Evolutionary conservation across 371 early-diverging fungal species (phyloP).

Genomic region (Actinomucor elegans): DNA sequence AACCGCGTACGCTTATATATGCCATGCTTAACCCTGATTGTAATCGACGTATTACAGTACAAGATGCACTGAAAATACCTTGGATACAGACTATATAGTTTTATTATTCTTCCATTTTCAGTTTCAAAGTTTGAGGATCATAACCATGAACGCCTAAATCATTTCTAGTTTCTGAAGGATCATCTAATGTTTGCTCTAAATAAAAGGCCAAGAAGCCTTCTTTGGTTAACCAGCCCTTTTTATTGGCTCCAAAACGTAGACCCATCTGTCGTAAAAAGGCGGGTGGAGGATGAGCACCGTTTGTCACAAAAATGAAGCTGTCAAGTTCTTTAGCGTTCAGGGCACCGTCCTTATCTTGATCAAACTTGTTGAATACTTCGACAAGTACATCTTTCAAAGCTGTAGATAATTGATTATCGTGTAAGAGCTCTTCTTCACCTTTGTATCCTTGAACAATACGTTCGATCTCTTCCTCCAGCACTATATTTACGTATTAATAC

Average conservation of each 20-base stretch:
- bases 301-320: slow-evolving; percentile 49
- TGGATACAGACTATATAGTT: slow-evolving; percentile 58
- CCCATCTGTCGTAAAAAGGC: slow-evolving; percentile 56
- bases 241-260: slow-evolving; percentile 45
- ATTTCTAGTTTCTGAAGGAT: slow-evolving; percentile 55
- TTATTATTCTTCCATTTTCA: slow-evolving; percentile 26
- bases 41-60: slow-evolving; percentile 60
- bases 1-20: slow-evolving; percentile 61
- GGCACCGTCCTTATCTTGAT: slow-evolving; percentile 46
- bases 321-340: slow-evolving; percentile 43
- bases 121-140: slow-evolving; percentile 39
- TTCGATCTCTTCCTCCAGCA: slow-evolving; percentile 47
- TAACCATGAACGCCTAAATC: slow-evolving; percentile 55
- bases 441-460: slow-evolving; percentile 44
- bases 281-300: slow-evolving; percentile 50
- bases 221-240: slow-evolving; percentile 48
- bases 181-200: slow-evolving; percentile 56
- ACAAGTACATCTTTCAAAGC: slow-evolving; percentile 35
- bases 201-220: slow-evolving; percentile 56
- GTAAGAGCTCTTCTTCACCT: slow-evolving; percentile 33
- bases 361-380: slow-evolving; percentile 47
- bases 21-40: slow-evolving; percentile 81
- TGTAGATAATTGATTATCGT: slow-evolving; percentile 38
- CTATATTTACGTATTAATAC: too few relatives aligned
- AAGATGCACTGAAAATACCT: slow-evolving; percentile 53